phyloP scores from a whole-genome alignment of 2,329 filamentous ascomycete genomes.

The Colletotrichum gigasporum region DNA sequence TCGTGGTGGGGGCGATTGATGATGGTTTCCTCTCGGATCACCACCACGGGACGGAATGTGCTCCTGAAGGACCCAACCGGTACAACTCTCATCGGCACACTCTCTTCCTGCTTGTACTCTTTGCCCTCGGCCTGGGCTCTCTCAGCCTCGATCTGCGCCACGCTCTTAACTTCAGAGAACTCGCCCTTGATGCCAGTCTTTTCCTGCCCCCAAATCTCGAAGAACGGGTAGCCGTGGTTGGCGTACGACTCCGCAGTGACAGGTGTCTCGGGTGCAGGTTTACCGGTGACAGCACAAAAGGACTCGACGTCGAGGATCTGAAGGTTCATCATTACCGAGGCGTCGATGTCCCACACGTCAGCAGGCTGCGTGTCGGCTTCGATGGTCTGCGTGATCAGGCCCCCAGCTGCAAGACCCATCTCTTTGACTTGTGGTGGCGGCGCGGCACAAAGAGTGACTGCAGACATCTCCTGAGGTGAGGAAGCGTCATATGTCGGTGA shows the following conservation, averaged over 20 bases:
- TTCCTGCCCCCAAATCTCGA: slow-evolving; percentile 35
- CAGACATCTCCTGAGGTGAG: no score
- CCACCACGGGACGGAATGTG: slow-evolving; percentile 29
- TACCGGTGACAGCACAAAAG: slow-evolving; percentile 47
- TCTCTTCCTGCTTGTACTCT: slow-evolving; percentile 22
- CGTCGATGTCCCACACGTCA: slow-evolving; percentile 41
- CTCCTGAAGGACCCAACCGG: slow-evolving; percentile 24
- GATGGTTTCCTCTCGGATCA: slow-evolving; percentile 26
- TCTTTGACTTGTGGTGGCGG: slow-evolving; percentile 24
- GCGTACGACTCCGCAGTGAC: slow-evolving; percentile 46
- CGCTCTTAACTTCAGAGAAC: slow-evolving; percentile 33
- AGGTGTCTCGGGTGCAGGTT: slow-evolving; percentile 42
- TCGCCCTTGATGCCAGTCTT: slow-evolving; percentile 32
- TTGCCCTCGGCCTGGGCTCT: slow-evolving; percentile 20
- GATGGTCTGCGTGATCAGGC: slow-evolving; percentile 51
- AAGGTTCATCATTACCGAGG: slow-evolving; percentile 44
- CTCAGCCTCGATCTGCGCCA: slow-evolving; percentile 32
- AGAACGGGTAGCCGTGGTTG: slow-evolving; percentile 46
- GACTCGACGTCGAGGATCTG: slow-evolving; percentile 48
- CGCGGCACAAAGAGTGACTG: no score
- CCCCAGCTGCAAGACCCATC: slow-evolving; percentile 50
- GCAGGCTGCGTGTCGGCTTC: slow-evolving; percentile 37
- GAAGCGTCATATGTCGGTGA: no score
- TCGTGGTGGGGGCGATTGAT: no score
- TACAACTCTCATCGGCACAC: slow-evolving; percentile 16